These are phyloP conservation scores for Meira miltonrushii DNA, from an alignment of 1,284 basidiomycete genomes.

Conservation along the genomic window DNA sequence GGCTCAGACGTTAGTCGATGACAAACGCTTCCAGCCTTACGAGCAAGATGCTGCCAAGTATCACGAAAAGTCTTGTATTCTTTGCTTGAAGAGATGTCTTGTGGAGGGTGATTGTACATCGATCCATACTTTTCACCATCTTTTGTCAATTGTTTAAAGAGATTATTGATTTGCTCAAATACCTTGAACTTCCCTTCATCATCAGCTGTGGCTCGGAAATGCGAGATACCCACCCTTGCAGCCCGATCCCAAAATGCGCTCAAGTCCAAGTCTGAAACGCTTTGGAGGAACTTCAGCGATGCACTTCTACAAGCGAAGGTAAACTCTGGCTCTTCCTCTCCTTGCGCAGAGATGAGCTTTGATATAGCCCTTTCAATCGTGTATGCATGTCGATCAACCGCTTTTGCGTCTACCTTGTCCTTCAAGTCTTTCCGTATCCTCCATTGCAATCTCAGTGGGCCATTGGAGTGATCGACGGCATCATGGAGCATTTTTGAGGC, in stretches of 20 bases:
- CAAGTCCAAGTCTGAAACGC: conserved; percentile 26
- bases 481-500: background rate
- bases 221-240: conserved; percentile 21
- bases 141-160: conserved; percentile 21
- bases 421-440: background rate
- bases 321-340: background rate
- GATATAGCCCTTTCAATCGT: conserved; percentile 3
- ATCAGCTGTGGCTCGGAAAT: conserved; percentile 18
- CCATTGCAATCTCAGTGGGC: background rate
- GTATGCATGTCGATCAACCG: conserved; percentile 5
- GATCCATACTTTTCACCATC: background rate
- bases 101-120: background rate
- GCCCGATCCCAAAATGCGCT: conserved; percentile 37
- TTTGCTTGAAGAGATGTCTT: conserved; percentile 3
- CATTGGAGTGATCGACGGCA: background rate
- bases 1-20: background rate
- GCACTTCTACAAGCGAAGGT: conserved; percentile 9
- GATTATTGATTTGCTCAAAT: conserved; percentile 1
- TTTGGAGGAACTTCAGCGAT: conserved; percentile 24
- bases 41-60: conserved; percentile 26
- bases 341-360: background rate
- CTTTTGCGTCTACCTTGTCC: background rate
- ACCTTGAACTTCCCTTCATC: conserved; percentile 13
- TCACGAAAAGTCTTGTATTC: conserved; percentile 30
- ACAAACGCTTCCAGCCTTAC: background rate